Evolutionary conservation across 345 rosid genomes (phyloP).

Genomic region (Linum lewisii): DNA sequence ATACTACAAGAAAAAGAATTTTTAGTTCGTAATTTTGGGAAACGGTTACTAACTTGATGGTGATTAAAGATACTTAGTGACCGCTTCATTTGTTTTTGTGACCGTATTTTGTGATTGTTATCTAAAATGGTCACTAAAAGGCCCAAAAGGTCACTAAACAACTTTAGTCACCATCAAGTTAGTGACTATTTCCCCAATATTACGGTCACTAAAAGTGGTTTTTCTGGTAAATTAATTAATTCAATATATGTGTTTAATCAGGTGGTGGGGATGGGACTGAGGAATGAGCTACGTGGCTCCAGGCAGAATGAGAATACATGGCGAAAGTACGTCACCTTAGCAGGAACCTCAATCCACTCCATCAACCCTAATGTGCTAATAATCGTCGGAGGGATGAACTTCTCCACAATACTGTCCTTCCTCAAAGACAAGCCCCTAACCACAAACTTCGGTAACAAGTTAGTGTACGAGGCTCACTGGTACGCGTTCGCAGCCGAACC

Average conservation of each 20-base stretch:
- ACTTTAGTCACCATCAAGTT: too few species aligned
- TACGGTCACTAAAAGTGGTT: too few species aligned
- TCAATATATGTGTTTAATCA: not conserved
- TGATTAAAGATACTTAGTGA: too few species aligned
- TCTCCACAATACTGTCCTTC: conserved; percentile 5
- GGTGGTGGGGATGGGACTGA: conserved; percentile 20
- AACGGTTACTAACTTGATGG: too few species aligned
- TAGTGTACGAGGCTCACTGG: conserved; percentile 11
- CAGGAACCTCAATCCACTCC: conserved; percentile 5
- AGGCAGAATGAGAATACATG: conserved; percentile 14
- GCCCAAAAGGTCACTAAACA: too few species aligned
- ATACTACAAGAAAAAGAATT: too few species aligned
- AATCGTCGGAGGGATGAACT: not conserved
- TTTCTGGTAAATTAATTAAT: too few species aligned
- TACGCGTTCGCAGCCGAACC: conserved; percentile 3
- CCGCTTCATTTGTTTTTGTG: too few species aligned
- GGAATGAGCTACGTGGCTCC: conserved; percentile 23
- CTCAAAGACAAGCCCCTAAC: conserved; percentile 4
- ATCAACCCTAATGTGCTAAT: conserved; percentile 10
- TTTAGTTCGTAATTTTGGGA: too few species aligned
- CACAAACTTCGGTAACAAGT: conserved; percentile 8
- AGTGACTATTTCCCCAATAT: too few species aligned
- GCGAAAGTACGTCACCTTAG: conserved; percentile 15
- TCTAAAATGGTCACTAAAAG: too few species aligned
- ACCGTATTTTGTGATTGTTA: too few species aligned